Evolutionary conservation across 805 yeast species (phyloP).

Genomic region (Hanseniaspora singularis): DNA sequence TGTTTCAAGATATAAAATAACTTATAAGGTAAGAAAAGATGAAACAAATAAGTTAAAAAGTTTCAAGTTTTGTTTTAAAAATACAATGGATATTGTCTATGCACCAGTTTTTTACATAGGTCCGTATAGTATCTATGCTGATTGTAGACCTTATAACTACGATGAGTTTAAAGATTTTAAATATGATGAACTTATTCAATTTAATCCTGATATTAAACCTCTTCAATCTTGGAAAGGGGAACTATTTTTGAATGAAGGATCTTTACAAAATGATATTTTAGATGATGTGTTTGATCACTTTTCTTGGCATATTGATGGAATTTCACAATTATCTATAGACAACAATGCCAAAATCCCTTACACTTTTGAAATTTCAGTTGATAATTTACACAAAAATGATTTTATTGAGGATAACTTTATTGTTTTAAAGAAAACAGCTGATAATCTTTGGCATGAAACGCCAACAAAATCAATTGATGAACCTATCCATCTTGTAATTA

Average conservation of each 20-base stretch:
- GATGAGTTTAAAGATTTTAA: conserved; percentile 34
- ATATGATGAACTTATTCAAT: conserved; percentile 32
- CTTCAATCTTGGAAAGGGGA: conserved; percentile 54
- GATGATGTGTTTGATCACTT: conserved; percentile 16
- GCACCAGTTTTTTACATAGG: conserved; percentile 82
- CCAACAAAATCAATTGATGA: conserved; percentile 32
- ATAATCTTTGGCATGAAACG: conserved; percentile 67
- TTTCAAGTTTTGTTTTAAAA: conserved; percentile 36
- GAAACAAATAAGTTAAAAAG: not conserved
- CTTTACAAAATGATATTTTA: conserved; percentile 18
- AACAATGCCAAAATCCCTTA: conserved; percentile 56
- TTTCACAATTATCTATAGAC: conserved; percentile 68
- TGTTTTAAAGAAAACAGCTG: conserved; percentile 40
- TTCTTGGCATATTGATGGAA: conserved; percentile 68
- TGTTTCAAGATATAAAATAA: conserved; percentile 9
- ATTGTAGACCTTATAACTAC: conserved; percentile 59
- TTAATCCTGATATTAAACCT: conserved; percentile 51
- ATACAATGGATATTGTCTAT: conserved; percentile 57
- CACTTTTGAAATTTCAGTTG: conserved; percentile 31
- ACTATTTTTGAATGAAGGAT: conserved; percentile 38
- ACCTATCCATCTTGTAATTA: conserved; percentile 70
- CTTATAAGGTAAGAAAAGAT: not conserved
- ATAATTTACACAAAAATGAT: not conserved
- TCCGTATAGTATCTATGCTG: conserved; percentile 76
- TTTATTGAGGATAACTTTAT: conserved; percentile 18